These are phyloP conservation scores for Tetrahymena malaccensis DNA, from an alignment of 73 alveolate species.

Conservation along the genomic window DNA sequence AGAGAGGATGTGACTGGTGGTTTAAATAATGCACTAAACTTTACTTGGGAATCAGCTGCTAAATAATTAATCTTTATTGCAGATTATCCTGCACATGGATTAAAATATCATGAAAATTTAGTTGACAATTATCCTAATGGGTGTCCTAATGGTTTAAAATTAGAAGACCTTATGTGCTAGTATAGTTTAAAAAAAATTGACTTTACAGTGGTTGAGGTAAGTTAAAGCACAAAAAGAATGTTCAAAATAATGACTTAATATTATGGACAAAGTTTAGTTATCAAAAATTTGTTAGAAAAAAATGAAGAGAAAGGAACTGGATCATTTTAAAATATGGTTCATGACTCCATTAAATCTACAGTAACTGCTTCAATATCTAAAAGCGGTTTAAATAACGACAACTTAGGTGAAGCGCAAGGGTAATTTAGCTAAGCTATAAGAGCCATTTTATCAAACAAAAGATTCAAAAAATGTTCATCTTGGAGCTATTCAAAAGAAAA, in stretches of 20 bases:
- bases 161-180: neutral
- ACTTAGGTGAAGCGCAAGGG: neutral
- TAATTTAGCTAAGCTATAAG: neutral
- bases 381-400: neutral
- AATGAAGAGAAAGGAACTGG: neutral
- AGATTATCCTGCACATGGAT: neutral
- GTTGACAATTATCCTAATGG: neutral
- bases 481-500: neutral
- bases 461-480: neutral
- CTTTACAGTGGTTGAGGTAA: neutral
- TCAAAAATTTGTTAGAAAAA: neutral
- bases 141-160: neutral
- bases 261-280: neutral
- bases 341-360: neutral
- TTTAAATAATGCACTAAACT: neutral
- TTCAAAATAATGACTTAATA: neutral
- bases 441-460: neutral
- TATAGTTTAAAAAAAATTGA: neutral
- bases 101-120: neutral
- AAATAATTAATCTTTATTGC: neutral
- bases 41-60: neutral
- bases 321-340: neutral
- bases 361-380: neutral
- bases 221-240: neutral
- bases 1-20: neutral